Evolutionary conservation across 768 basidiomycete species (phyloP).

Genomic region (Crepidotus variabilis): DNA sequence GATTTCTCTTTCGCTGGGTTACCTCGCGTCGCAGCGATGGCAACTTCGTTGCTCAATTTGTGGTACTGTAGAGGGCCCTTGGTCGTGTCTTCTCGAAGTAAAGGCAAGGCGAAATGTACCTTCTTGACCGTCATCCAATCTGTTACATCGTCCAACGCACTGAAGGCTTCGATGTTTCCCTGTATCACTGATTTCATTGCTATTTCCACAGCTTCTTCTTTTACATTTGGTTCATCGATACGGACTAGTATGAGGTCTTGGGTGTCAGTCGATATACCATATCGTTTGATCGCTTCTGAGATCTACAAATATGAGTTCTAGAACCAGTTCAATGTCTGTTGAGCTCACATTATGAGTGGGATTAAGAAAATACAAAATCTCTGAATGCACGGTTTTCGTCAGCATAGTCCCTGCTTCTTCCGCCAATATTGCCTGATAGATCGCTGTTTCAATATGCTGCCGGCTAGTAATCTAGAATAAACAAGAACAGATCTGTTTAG

Average conservation of each 20-base stretch:
- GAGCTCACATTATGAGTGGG: slow-evolving; percentile 76
- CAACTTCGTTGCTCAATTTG: slow-evolving; percentile 59
- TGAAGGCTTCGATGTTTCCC: slow-evolving; percentile 51
- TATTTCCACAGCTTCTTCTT: slow-evolving; percentile 36
- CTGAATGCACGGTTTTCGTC: slow-evolving; percentile 88
- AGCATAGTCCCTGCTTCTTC: slow-evolving; percentile 54
- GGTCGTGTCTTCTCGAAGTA: background rate
- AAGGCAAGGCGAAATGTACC: slow-evolving; percentile 36
- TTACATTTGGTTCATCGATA: slow-evolving; percentile 39
- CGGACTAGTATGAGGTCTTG: slow-evolving; percentile 70
- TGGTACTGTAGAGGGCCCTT: slow-evolving; percentile 40
- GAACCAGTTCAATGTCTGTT: background rate
- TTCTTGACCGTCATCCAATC: slow-evolving; percentile 77
- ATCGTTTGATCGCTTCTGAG: slow-evolving; percentile 80
- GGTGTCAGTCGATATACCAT: slow-evolving; percentile 72
- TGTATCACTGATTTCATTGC: slow-evolving; percentile 55
- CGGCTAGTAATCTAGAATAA: slow-evolving; percentile 69
- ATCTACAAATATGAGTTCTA: slow-evolving; percentile 47
- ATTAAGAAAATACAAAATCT: slow-evolving; percentile 83
- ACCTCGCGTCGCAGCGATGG: slow-evolving; percentile 29
- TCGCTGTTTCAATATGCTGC: slow-evolving; percentile 79
- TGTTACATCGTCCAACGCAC: slow-evolving; percentile 40
- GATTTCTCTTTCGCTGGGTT: slow-evolving; percentile 31
- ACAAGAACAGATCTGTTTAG: slow-evolving; percentile 1
- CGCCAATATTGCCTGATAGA: slow-evolving; percentile 78